Conservation (phyloP, 495 filamentous ascomycete species). For the Xylaria acuta region DNA sequence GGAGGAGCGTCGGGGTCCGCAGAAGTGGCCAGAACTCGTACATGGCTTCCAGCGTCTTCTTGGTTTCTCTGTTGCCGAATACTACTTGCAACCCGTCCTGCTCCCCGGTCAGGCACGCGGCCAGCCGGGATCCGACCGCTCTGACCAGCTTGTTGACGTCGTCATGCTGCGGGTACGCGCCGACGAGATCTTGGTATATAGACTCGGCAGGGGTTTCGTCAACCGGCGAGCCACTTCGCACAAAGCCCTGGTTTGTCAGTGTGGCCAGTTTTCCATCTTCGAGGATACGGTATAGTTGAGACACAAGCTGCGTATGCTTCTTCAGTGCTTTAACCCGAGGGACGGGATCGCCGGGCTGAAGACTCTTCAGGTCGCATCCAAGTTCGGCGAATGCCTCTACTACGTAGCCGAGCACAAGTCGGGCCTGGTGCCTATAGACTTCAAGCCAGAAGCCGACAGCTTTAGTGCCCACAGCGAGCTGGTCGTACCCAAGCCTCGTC, state of each 20-base stretch:
- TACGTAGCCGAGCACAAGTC: constrained; percentile 48
- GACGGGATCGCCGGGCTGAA: constrained; percentile 36
- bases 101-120: constrained; percentile 42
- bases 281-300: constrained; percentile 43
- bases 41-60: constrained; percentile 37
- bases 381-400: constrained; percentile 48
- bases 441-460: constrained; percentile 37
- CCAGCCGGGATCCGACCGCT: constrained; percentile 40
- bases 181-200: constrained; percentile 9
- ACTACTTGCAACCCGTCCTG: constrained; percentile 42
- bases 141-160: constrained; percentile 39
- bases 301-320: constrained; percentile 39
- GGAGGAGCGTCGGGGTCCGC: constrained; percentile 34
- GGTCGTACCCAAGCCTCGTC: constrained; percentile 26
- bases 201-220: constrained; percentile 4
- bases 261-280: constrained; percentile 27
- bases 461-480: constrained; percentile 16
- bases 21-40: constrained; percentile 44
- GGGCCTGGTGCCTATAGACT: constrained; percentile 44
- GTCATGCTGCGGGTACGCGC: constrained; percentile 34
- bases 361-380: constrained; percentile 36
- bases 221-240: neutral
- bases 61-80: constrained; percentile 40
- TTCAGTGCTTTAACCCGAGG: constrained; percentile 30
- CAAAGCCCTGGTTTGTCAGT: neutral